phyloP scores from a whole-genome alignment of 768 basidiomycete species.

The Stropharia rugosoannulata region DNA sequence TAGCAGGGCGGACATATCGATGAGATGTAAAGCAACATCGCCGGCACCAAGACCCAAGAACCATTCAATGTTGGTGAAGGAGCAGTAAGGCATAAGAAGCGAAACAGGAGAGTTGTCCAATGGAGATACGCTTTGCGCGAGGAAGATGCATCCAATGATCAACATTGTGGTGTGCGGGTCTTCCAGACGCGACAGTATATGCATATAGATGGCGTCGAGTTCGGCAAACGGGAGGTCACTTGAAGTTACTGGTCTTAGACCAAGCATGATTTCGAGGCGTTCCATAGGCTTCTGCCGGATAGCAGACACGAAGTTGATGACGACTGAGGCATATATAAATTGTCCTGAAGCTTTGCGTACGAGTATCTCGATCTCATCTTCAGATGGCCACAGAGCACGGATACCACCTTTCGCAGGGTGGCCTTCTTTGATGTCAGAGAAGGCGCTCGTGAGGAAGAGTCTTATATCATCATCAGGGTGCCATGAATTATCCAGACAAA shows the following conservation, averaged over 20 bases:
- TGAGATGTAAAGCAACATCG: background rate
- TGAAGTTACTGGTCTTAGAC: background rate
- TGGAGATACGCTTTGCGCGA: too few relatives aligned
- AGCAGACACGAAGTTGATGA: conserved; percentile 11
- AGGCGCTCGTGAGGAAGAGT: conserved; percentile 7
- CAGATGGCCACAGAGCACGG: conserved; percentile 13
- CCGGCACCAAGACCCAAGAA: background rate
- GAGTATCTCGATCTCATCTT: conserved; percentile 4
- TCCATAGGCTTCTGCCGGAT: conserved; percentile 4
- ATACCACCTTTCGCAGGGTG: conserved; percentile 8
- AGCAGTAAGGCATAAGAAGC: too few relatives aligned
- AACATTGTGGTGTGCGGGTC: background rate
- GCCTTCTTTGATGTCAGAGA: conserved; percentile 6
- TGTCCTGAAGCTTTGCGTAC: conserved; percentile 17
- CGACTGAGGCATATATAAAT: conserved; percentile 17
- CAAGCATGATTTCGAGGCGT: conserved; percentile 13
- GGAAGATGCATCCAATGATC: background rate
- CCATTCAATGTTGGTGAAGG: background rate
- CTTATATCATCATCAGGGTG: conserved; percentile 13
- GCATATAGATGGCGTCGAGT: conserved; percentile 15
- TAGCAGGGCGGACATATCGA: background rate
- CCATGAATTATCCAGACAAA: conserved; percentile 13
- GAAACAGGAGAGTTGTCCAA: too few relatives aligned
- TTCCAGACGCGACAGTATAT: conserved; percentile 2
- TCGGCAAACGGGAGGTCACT: conserved; percentile 11